Evolutionary conservation across 345 rosid genomes (phyloP).

Genomic region (Arabis alpina): DNA sequence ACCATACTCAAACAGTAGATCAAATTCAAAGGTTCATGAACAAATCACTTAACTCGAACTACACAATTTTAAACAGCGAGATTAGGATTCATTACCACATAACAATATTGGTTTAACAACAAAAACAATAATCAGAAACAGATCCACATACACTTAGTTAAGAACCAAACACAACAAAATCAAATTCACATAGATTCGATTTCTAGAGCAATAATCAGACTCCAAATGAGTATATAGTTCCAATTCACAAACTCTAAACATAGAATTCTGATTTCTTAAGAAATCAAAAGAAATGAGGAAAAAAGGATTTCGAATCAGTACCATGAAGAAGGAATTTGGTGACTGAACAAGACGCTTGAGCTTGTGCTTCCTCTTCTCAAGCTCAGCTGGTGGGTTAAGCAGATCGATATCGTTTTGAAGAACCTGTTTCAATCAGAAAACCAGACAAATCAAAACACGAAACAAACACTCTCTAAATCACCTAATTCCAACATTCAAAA

Average conservation of each 20-base stretch:
- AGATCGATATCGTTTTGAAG: slow-evolving; percentile 74
- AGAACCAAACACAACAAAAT: background rate
- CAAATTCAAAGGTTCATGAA: background rate
- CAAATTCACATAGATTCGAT: background rate
- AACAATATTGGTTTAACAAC: background rate
- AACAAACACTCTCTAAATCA: background rate
- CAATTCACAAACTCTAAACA: background rate
- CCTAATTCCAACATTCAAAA: background rate
- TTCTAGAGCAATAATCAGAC: too few relatives aligned
- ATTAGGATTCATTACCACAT: background rate
- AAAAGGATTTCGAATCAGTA: slow-evolving; percentile 28
- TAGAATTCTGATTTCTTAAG: background rate
- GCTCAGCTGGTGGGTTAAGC: slow-evolving; percentile 75
- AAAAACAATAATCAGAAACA: background rate
- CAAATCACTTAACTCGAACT: too few relatives aligned
- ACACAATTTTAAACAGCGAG: too few relatives aligned
- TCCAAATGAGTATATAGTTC: too few relatives aligned
- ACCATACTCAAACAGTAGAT: background rate
- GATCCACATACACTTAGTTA: background rate
- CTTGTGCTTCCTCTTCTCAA: slow-evolving; percentile 86
- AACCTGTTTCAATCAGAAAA: slow-evolving; percentile 42
- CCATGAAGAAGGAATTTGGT: slow-evolving; percentile 78
- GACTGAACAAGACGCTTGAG: slow-evolving; percentile 82
- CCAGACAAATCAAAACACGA: background rate
- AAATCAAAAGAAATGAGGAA: too few relatives aligned